Conservation (phyloP, 2,329 filamentous ascomycete genomes). For the Diaporthe eres region DNA sequence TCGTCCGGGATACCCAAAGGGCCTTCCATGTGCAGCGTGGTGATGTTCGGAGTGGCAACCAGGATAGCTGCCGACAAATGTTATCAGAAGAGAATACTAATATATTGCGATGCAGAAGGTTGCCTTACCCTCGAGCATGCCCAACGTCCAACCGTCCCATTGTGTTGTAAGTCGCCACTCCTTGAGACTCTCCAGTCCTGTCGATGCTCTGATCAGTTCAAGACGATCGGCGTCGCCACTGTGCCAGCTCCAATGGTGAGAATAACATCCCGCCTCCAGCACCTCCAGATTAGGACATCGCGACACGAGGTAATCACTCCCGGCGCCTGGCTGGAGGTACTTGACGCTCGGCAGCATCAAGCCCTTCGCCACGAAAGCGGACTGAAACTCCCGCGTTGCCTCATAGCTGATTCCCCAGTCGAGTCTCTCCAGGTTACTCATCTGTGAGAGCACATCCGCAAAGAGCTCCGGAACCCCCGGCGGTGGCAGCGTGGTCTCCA, state of each 20-base stretch:
- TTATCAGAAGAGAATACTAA: neutral
- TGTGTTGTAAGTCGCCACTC: neutral
- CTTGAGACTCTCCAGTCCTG: neutral
- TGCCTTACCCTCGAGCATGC: neutral
- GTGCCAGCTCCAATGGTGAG: neutral
- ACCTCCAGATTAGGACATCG: slow-evolving; percentile 2
- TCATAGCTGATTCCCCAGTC: neutral
- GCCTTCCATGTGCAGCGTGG: neutral
- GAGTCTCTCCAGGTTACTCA: slow-evolving; percentile 1
- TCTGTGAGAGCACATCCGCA: neutral
- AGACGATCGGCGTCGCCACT: neutral
- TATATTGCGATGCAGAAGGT: accelerated
- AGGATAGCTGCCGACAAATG: neutral
- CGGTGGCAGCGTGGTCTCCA: neutral
- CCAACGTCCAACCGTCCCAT: neutral
- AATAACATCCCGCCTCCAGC: neutral
- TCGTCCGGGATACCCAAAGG: neutral
- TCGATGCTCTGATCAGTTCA: neutral
- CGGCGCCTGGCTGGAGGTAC: neutral
- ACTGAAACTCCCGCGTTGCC: neutral
- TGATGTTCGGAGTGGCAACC: neutral
- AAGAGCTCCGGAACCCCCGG: neutral
- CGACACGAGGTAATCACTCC: slow-evolving; percentile 5
- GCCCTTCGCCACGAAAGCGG: neutral
- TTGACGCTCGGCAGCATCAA: neutral